Conservation (phyloP, 2,329 filamentous ascomycete species). For the Paecilomyces variotii region DNA sequence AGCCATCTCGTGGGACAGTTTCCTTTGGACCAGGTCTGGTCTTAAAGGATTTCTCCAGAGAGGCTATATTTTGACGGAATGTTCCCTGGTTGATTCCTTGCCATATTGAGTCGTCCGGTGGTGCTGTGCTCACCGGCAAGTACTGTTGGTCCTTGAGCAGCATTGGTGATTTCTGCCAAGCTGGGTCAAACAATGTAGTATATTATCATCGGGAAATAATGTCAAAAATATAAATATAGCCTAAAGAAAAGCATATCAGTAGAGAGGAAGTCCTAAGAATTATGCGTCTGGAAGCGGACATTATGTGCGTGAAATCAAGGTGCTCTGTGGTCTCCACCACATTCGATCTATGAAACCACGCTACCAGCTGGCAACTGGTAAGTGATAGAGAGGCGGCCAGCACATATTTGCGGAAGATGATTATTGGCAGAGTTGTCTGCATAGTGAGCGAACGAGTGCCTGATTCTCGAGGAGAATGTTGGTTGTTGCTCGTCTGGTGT, state of each 20-base stretch:
- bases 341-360: not conserved
- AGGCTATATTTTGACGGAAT: conserved; percentile 13
- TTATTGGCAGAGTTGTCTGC: not conserved
- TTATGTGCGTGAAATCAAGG: not conserved
- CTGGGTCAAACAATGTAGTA: not conserved
- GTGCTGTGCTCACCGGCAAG: conserved; percentile 8
- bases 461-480: not conserved
- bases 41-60: conserved; percentile 6
- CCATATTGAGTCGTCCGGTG: conserved; percentile 13
- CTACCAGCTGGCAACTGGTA: not conserved
- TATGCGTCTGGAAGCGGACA: not conserved
- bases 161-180: not conserved
- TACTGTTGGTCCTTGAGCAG: not conserved
- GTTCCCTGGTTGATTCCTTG: conserved; percentile 6
- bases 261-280: not conserved
- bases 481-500: conserved; percentile 4
- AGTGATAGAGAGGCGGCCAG: not conserved
- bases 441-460: not conserved
- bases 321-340: not conserved
- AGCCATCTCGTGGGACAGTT: not conserved
- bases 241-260: not conserved
- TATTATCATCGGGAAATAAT: not conserved
- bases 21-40: not conserved
- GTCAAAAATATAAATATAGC: not conserved
- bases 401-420: not conserved